A percentile compares a stretch with the other conserved stretches of the same genome.
Evolutionary conservation across 768 basidiomycete genomes (phyloP).

Genomic region (Albatrellus ellisii): DNA sequence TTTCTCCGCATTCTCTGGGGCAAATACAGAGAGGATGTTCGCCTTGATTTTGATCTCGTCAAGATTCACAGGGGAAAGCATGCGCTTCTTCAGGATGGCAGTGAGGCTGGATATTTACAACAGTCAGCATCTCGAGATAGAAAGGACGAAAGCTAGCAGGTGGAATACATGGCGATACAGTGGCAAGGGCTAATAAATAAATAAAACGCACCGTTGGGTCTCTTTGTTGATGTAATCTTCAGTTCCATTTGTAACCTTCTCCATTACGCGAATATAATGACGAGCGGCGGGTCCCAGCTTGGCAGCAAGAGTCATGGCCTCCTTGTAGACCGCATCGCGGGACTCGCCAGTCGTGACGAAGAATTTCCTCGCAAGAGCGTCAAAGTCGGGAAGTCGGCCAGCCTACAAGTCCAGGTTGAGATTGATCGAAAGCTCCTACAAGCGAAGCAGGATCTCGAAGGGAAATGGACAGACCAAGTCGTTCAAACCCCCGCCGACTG

Average conservation of each 20-base stretch:
- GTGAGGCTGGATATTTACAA: slow-evolving; percentile 36
- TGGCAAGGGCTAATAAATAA: not conserved
- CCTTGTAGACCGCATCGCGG: slow-evolving; percentile 48
- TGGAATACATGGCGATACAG: slow-evolving; percentile 12
- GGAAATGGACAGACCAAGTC: slow-evolving; percentile 50
- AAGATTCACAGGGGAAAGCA: slow-evolving; percentile 62
- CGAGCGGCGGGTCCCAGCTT: slow-evolving; percentile 38
- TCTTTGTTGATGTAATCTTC: slow-evolving; percentile 82
- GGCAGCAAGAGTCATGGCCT: slow-evolving; percentile 45
- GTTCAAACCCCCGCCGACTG: slow-evolving; percentile 69
- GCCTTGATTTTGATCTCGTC: slow-evolving; percentile 91
- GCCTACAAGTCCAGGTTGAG: slow-evolving; percentile 33
- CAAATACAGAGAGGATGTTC: slow-evolving; percentile 69
- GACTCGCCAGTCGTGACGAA: slow-evolving; percentile 42
- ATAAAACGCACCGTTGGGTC: slow-evolving; percentile 47
- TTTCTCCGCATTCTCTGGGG: slow-evolving; percentile 20
- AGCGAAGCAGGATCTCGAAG: too few species aligned
- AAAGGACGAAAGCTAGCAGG: slow-evolving; percentile 2
- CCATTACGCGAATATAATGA: slow-evolving; percentile 86
- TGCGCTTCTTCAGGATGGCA: slow-evolving; percentile 67
- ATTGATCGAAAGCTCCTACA: not conserved
- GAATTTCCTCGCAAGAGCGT: slow-evolving; percentile 66
- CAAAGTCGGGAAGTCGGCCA: slow-evolving; percentile 68
- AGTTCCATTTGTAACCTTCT: slow-evolving; percentile 61
- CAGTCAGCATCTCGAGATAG: slow-evolving; percentile 10